Evolutionary conservation across 1,284 basidiomycete species (phyloP).

Genomic region (Trichosporon asahii): DNA sequence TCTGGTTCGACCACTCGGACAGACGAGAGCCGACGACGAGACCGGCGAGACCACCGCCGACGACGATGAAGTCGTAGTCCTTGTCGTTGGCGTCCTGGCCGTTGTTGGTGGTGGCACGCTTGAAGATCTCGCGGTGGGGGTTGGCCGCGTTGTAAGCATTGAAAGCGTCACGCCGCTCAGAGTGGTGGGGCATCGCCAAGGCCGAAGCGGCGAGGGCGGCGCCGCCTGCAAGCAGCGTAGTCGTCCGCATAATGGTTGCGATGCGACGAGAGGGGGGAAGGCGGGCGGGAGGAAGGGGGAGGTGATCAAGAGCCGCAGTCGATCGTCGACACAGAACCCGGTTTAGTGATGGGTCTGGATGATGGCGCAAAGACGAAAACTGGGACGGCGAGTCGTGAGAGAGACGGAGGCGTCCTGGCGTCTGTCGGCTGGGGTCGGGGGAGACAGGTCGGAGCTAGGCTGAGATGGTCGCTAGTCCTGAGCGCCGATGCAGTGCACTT

Average conservation of each 20-base stretch:
- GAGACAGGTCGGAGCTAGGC: neutral
- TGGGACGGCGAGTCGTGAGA: neutral
- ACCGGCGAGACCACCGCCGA: conserved; percentile 66
- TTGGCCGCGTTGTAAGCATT: conserved; percentile 36
- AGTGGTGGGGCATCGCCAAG: conserved; percentile 10
- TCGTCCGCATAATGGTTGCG: neutral
- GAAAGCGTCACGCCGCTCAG: conserved; percentile 1
- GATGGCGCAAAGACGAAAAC: conserved; percentile 4
- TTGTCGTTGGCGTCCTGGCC: conserved; percentile 30
- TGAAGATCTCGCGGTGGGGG: conserved; percentile 32
- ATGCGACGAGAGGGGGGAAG: neutral
- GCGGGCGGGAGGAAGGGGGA: neutral
- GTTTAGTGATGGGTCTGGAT: neutral
- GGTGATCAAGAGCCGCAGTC: neutral
- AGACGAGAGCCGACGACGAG: conserved; percentile 68
- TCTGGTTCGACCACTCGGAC: conserved; percentile 64
- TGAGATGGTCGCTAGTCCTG: neutral
- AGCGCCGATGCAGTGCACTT: neutral
- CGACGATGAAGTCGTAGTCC: conserved; percentile 51
- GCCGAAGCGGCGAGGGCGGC: conserved; percentile 16
- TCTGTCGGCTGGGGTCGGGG: neutral
- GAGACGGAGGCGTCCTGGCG: neutral
- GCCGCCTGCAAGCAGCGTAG: neutral
- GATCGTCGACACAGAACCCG: neutral
- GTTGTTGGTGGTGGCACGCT: conserved; percentile 36